Evolutionary conservation across 306 rosid genomes (phyloP).

Genomic region (Prunus dulcis): DNA sequence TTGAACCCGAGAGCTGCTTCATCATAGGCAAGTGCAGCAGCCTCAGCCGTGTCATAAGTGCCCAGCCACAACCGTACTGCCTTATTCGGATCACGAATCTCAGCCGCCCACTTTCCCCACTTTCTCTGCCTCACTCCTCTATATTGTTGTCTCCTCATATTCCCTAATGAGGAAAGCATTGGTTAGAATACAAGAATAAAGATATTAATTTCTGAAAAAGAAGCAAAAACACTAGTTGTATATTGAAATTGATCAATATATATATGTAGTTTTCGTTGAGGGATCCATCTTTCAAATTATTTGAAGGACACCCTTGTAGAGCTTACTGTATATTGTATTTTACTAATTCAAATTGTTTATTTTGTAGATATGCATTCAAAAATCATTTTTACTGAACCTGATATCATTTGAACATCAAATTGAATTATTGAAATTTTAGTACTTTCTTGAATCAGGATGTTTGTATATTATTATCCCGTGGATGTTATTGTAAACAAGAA

Average conservation of each 20-base stretch:
- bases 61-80: constrained; percentile 93
- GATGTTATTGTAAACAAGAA: too few species aligned
- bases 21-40: constrained; percentile 81
- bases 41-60: constrained; percentile 78
- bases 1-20: constrained; percentile 85
- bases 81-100: constrained; percentile 79
- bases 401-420: too few species aligned
- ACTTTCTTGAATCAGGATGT: too few species aligned
- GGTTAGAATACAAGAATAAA: not conserved
- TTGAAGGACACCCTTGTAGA: too few species aligned
- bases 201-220: not conserved
- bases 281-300: not conserved
- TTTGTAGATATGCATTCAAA: too few species aligned
- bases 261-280: not conserved
- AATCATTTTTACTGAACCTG: too few species aligned
- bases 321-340: too few species aligned
- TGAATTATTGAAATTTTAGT: too few species aligned
- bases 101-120: constrained; percentile 94
- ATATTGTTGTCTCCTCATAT: constrained; percentile 53
- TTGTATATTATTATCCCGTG: accelerated
- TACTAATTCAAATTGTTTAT: too few species aligned
- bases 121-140: constrained; percentile 96
- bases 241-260: not conserved
- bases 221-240: not conserved
- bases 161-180: constrained; percentile 18